phyloP scores from a whole-genome alignment of 2,329 filamentous ascomycete genomes.

The Trichothecium roseum region DNA sequence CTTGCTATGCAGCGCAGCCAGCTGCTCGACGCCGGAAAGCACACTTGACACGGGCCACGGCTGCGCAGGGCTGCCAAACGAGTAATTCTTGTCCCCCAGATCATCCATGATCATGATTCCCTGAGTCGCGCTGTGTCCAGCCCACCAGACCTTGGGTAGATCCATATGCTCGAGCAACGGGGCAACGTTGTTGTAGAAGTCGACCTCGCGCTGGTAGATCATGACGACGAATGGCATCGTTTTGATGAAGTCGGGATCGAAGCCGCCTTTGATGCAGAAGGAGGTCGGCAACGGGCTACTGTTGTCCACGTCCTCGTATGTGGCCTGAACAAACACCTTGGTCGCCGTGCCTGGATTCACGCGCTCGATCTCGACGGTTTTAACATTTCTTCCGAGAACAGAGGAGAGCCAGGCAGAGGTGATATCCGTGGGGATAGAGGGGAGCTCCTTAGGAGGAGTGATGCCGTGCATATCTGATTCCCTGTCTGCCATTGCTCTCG shows the following conservation, averaged over 20 bases:
- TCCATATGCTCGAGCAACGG: slow-evolving; percentile 17
- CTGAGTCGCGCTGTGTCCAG: slow-evolving; percentile 21
- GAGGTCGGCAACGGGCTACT: neutral
- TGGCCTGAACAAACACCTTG: slow-evolving; percentile 16
- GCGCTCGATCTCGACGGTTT: neutral
- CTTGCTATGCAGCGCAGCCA: slow-evolving; percentile 1
- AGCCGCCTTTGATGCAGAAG: slow-evolving; percentile 26
- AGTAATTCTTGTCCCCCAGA: neutral
- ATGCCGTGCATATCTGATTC: neutral
- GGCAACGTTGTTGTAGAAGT: slow-evolving; percentile 1
- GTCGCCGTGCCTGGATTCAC: slow-evolving; percentile 1
- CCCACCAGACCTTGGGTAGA: slow-evolving; percentile 26
- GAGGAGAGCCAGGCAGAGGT: slow-evolving; percentile 1
- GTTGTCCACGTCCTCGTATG: slow-evolving; percentile 15
- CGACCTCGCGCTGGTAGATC: slow-evolving; percentile 1
- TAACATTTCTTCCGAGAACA: neutral
- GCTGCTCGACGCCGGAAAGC: slow-evolving; percentile 1
- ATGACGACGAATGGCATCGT: slow-evolving; percentile 14
- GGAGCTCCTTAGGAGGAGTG: neutral
- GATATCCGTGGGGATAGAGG: neutral
- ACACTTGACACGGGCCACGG: slow-evolving; percentile 2
- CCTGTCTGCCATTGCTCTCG: too few relatives aligned
- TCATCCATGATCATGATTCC: slow-evolving; percentile 25
- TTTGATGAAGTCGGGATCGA: slow-evolving; percentile 25
- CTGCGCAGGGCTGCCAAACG: slow-evolving; percentile 1